Base-by-base conservation (phyloP, 345 rosid genomes). In the Isatis tinctoria region DNA sequence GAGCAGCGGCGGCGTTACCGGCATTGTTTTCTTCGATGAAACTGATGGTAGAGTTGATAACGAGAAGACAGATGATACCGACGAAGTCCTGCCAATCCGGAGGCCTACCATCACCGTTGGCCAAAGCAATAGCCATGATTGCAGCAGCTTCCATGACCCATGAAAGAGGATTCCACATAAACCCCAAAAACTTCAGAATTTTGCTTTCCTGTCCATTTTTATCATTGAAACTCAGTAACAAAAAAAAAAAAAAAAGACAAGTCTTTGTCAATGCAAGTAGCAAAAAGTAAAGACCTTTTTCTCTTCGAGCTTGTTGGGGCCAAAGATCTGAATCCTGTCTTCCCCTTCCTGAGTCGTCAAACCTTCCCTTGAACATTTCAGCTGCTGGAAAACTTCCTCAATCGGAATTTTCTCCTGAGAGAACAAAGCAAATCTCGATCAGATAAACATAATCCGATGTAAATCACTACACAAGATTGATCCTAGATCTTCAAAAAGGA, bases 101-200 rank as follows among this genome's bases (percentile, higher is more conserved):
- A 60, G 97, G 90, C 82, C 83, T 83, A 35, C 83, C 80, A 0
- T 65, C 77, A 32, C 97, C 97, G 6, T 92, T 90, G 1, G 97
- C 97, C 74, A 92, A 70, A 8, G 85, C 97, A 72, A 92, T 90
- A 40, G 97, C 96, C 97, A 92, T 92, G 7, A 92, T 20, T 20
- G 97, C 97, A 68, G 96, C 96, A 67, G 90, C 78, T 77, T 92
- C 97, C 97, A 92, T 90, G 57, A 89, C 97, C 97, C 96, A 89
- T 24, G 97, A 92, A 14, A 92, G 82, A 1, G 96, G 96, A 71
- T 92, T 92, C 94, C 96, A 90, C 97, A 92, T 88, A 78, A 92
- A 92, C 53, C 97, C 97, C 74, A 90, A 72, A 71, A 92, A 90
- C 90, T 92, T 90, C 59, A 90, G 90, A 10, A 92, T 0, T 73